A percentile compares a stretch with the other conserved stretches of the same genome.
Evolutionary conservation across 306 rosid genomes (phyloP).

Genomic region (Herpetospermum pedunculosum): DNA sequence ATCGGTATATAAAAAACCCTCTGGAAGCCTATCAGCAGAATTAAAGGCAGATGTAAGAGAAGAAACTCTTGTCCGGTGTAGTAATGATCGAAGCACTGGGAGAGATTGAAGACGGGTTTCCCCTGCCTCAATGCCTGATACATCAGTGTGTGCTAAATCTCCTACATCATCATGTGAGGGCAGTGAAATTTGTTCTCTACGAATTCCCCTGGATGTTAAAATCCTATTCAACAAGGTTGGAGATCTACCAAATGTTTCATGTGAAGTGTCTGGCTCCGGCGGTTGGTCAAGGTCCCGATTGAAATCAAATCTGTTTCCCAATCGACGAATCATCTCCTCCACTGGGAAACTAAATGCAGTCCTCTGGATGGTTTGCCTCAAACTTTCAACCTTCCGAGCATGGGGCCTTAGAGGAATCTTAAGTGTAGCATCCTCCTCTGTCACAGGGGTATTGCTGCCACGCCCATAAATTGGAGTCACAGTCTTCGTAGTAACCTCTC

Average conservation of each 20-base stretch:
- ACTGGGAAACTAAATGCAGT: constrained; percentile 45
- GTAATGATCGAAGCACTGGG: constrained; percentile 46
- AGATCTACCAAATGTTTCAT: constrained; percentile 47
- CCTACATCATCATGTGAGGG: constrained; percentile 39
- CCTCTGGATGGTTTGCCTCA: constrained; percentile 75
- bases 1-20: constrained; percentile 45
- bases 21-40: constrained; percentile 58
- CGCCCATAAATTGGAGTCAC: constrained; percentile 92
- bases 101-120: constrained; percentile 42
- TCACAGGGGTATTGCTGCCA: constrained; percentile 30
- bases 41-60: constrained; percentile 51
- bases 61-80: constrained; percentile 40
- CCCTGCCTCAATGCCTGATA: constrained; percentile 29
- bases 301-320: constrained; percentile 70
- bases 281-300: constrained; percentile 41
- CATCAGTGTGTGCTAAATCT: constrained; percentile 38
- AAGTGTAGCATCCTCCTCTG: constrained; percentile 58
- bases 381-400: constrained; percentile 81
- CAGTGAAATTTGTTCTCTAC: constrained; percentile 54
- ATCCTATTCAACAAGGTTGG: constrained; percentile 53
- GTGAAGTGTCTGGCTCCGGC: constrained; percentile 33
- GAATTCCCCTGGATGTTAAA: constrained; percentile 58
- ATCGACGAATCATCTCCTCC: constrained; percentile 84
- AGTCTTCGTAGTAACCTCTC: constrained; percentile 59
- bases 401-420: constrained; percentile 75